Evolutionary conservation across 1,284 basidiomycete species (phyloP).

Genomic region (Ceratobasidium sp.): DNA sequence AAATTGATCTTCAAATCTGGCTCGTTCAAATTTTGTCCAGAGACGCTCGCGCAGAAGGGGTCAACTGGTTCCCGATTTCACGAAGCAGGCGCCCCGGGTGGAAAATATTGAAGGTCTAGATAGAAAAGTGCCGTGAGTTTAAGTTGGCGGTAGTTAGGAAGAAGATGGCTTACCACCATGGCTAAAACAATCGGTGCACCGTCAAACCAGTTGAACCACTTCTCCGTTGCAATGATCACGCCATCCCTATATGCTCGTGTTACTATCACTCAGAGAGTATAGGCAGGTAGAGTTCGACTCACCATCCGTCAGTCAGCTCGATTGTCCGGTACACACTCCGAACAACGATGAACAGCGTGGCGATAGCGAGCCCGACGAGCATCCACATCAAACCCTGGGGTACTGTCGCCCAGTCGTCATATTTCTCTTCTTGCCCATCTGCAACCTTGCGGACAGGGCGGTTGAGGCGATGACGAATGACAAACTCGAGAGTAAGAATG

Average conservation of each 20-base stretch:
- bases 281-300: background rate
- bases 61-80: background rate
- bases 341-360: conserved; percentile 45
- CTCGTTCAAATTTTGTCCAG: conserved; percentile 23
- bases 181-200: conserved; percentile 30
- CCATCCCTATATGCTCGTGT: conserved; percentile 37
- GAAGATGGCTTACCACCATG: conserved; percentile 12
- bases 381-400: conserved; percentile 32
- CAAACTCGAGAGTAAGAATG: conserved; percentile 52
- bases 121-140: background rate
- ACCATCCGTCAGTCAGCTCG: conserved; percentile 55
- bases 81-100: conserved; percentile 43
- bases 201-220: conserved; percentile 45
- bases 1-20: no score
- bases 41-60: background rate
- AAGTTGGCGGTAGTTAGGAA: background rate
- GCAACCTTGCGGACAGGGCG: conserved; percentile 44
- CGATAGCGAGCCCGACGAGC: conserved; percentile 46
- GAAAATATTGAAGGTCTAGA: conserved; percentile 45
- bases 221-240: conserved; percentile 40
- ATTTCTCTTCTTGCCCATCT: conserved; percentile 47
- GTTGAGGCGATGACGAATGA: conserved; percentile 49
- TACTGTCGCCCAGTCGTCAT: conserved; percentile 18
- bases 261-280: background rate
- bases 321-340: conserved; percentile 49